Evolutionary conservation across 23 red algal species (phyloP).

Genomic region (Gracilaria domingensis): DNA sequence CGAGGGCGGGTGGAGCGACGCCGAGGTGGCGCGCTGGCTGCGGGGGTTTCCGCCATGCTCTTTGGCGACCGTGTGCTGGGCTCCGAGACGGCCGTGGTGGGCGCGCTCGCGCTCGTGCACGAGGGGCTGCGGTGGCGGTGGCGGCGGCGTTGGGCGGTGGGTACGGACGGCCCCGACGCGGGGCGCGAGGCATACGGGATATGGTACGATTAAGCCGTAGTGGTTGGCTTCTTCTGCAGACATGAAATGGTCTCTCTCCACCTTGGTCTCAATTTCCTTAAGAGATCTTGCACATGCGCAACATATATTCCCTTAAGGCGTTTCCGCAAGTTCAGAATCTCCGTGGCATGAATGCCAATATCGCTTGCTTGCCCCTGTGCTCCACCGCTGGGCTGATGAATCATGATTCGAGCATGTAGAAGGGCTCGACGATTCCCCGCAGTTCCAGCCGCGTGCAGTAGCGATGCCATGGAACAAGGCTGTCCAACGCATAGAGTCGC

Average conservation of each 20-base stretch:
- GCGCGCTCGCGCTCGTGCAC: slow-evolving; percentile 61
- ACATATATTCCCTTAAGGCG: slow-evolving; percentile 86
- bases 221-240: slow-evolving; percentile 85
- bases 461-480: no score
- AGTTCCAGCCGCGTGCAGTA: no score
- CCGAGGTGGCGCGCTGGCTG: slow-evolving; percentile 41
- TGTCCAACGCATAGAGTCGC: no score
- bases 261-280: slow-evolving; percentile 78
- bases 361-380: slow-evolving; percentile 97
- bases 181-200: background rate
- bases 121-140: slow-evolving; percentile 61
- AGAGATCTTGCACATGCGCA: slow-evolving; percentile 66
- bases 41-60: slow-evolving; percentile 26
- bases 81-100: slow-evolving; percentile 70
- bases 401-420: slow-evolving; percentile 96
- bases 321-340: slow-evolving; percentile 91
- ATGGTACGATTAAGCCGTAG: slow-evolving; percentile 96
- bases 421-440: no score
- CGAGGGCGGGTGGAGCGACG: slow-evolving; percentile 83
- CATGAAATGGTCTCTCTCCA: slow-evolving; percentile 98
- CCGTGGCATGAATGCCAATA: slow-evolving; percentile 97
- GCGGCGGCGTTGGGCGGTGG: background rate
- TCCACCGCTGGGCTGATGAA: slow-evolving; percentile 95
- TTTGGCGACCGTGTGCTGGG: slow-evolving; percentile 74
- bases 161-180: background rate